Conservation (phyloP, 176 grass and related monocot species). For the Sorghum bicolor region DNA sequence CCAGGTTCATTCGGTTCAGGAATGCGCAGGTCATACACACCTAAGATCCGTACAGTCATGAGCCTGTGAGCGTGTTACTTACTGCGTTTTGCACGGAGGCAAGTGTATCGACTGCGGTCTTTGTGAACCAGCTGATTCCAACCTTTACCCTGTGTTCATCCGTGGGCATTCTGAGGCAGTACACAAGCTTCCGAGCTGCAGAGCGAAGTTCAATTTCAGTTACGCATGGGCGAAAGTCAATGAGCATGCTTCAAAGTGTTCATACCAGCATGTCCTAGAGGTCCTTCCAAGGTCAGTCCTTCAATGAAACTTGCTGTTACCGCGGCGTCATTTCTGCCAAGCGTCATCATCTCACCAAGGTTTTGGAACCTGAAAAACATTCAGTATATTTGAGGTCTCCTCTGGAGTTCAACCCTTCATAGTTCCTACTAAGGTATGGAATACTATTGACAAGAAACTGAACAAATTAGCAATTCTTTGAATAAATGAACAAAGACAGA, state of each 20-base stretch:
- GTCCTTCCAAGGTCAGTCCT: constrained; percentile 89
- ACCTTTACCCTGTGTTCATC: constrained; percentile 90
- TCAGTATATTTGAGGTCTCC: neutral
- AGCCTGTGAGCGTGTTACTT: constrained; percentile 47
- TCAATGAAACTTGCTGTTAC: constrained; percentile 86
- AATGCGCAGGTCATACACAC: neutral
- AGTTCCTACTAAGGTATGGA: neutral
- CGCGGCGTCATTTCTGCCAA: constrained; percentile 73
- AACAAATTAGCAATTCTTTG: neutral
- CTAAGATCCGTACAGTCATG: constrained; percentile 17
- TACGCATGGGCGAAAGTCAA: neutral
- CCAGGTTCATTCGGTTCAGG: neutral
- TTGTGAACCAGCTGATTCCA: constrained; percentile 87
- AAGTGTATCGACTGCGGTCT: constrained; percentile 64
- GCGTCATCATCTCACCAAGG: constrained; percentile 98
- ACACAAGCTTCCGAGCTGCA: constrained; percentile 89
- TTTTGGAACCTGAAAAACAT: constrained; percentile 76
- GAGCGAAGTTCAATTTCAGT: neutral
- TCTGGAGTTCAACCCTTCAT: neutral
- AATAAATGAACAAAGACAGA: neutral
- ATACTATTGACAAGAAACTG: neutral
- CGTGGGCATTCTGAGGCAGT: constrained; percentile 88
- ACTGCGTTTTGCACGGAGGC: constrained; percentile 70
- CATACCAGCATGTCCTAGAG: constrained; percentile 86
- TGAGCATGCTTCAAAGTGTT: neutral